These are phyloP conservation scores for Plasmopara muralis DNA, from an alignment of 352 stramenopile species.

Conservation along the genomic window DNA sequence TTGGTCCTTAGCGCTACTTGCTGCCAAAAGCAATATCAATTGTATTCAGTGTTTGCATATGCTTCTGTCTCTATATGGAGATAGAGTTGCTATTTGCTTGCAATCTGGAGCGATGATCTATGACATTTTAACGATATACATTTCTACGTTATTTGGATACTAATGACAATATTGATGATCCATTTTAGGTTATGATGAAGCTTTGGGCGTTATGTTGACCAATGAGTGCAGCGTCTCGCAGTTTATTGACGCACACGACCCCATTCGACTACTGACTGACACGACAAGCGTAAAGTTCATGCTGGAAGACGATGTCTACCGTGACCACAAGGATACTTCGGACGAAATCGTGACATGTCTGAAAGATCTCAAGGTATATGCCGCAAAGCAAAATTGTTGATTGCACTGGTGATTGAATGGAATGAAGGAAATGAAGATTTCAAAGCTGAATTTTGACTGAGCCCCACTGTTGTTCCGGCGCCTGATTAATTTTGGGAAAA, in stretches of 20 bases:
- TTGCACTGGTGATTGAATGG: neutral
- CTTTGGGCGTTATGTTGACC: slow-evolving; percentile 75
- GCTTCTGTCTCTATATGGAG: slow-evolving; percentile 15
- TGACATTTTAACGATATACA: slow-evolving; percentile 41
- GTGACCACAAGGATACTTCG: slow-evolving; percentile 65
- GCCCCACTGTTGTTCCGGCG: slow-evolving; percentile 81
- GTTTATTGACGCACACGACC: slow-evolving; percentile 86
- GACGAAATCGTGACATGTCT: slow-evolving; percentile 76
- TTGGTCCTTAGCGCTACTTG: slow-evolving; percentile 85
- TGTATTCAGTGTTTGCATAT: slow-evolving; percentile 47
- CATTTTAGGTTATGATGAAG: slow-evolving; percentile 88
- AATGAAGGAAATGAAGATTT: slow-evolving; percentile 58
- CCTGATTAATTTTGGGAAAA: slow-evolving; percentile 88
- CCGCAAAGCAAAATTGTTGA: neutral
- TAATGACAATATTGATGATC: slow-evolving; percentile 7
- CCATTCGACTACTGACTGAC: slow-evolving; percentile 94
- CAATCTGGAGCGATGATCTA: slow-evolving; percentile 69
- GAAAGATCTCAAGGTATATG: slow-evolving; percentile 89
- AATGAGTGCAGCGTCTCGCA: slow-evolving; percentile 82
- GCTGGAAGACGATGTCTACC: slow-evolving; percentile 72
- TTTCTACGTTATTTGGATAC: slow-evolving; percentile 8
- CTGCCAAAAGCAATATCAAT: slow-evolving; percentile 89
- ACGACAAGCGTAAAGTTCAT: slow-evolving; percentile 92
- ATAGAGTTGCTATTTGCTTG: slow-evolving; percentile 39
- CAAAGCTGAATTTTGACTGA: slow-evolving; percentile 78